Percentiles rank a stretch among this genome's conserved stretches.
Evolutionary conservation across 1,284 basidiomycete species (phyloP).

Genomic region (Apiotrichum mycotoxinovorans): DNA sequence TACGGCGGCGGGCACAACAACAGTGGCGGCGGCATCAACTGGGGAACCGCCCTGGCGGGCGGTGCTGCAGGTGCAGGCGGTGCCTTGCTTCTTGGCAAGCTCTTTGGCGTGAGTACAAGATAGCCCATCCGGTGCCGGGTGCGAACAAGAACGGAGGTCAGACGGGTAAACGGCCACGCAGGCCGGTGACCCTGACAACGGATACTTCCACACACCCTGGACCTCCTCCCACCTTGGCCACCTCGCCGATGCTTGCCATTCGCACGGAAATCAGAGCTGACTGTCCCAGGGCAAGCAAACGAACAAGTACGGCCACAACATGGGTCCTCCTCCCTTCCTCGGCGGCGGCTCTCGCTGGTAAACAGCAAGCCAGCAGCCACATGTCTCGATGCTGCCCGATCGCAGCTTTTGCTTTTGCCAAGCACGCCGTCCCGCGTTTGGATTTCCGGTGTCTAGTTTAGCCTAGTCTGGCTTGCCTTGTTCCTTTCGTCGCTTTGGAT

Average conservation of each 20-base stretch:
- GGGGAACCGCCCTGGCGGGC: conserved; percentile 1
- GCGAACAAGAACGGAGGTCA: not conserved
- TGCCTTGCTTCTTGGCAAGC: conserved; percentile 6
- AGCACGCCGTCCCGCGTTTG: too few species aligned
- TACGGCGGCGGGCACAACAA: conserved; percentile 1
- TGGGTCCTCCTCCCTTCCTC: conserved; percentile 38
- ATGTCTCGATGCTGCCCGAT: too few species aligned
- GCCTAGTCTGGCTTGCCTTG: too few species aligned
- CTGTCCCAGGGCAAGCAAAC: conserved; percentile 11
- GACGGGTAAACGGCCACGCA: not conserved
- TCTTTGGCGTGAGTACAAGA: conserved; percentile 6
- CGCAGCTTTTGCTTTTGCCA: too few species aligned
- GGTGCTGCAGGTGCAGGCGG: conserved; percentile 8
- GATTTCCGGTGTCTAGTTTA: too few species aligned
- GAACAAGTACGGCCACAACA: conserved; percentile 23
- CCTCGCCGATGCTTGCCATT: not conserved
- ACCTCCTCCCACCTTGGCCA: not conserved
- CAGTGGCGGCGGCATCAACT: not conserved
- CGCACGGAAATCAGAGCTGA: too few species aligned
- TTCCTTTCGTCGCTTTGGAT: too few species aligned
- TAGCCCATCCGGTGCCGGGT: too few species aligned
- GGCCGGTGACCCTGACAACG: too few species aligned
- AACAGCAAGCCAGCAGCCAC: too few species aligned
- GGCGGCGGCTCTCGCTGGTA: conserved; percentile 7
- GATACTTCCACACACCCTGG: not conserved